These are phyloP conservation scores for Coemansia sp. DNA, from an alignment of 192 early-diverging fungal genomes.

Conservation along the genomic window DNA sequence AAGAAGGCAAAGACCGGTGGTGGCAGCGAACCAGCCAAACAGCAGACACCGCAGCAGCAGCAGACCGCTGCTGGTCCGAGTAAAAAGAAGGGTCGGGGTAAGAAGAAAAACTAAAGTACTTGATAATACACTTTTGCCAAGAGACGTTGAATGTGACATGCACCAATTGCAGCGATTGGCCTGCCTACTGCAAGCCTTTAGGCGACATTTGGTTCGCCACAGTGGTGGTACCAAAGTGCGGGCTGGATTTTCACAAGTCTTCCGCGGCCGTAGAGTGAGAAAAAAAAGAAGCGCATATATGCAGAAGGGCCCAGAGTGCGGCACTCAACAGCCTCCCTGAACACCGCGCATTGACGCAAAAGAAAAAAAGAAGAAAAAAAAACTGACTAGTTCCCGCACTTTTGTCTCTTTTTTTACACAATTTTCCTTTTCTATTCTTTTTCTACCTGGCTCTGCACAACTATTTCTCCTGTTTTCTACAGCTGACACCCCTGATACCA, in stretches of 20 bases:
- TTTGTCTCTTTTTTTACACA: not conserved
- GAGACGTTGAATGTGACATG: not conserved
- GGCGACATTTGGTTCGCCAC: not conserved
- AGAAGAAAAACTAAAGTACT: constrained; percentile 5
- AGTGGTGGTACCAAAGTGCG: constrained; percentile 3
- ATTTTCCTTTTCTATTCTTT: not conserved
- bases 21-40: constrained; percentile 11
- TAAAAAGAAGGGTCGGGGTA: constrained; percentile 16
- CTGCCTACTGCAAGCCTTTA: not conserved
- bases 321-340: not conserved
- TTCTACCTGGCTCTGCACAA: not conserved
- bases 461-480: not conserved
- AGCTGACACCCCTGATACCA: not conserved
- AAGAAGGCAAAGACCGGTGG: constrained; percentile 8
- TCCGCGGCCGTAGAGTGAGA: not conserved
- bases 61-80: not conserved
- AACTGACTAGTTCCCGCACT: not conserved
- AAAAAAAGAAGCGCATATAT: not conserved
- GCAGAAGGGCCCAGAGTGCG: not conserved
- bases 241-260: not conserved
- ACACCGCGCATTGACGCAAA: not conserved
- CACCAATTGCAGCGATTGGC: not conserved
- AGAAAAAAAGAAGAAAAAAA: no score
- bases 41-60: not conserved
- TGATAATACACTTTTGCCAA: not conserved